Evolutionary conservation across 2,329 filamentous ascomycete species (phyloP), one percentile per base, ranked within the genome.

Genomic region (Botrytis squamosa): DNA sequence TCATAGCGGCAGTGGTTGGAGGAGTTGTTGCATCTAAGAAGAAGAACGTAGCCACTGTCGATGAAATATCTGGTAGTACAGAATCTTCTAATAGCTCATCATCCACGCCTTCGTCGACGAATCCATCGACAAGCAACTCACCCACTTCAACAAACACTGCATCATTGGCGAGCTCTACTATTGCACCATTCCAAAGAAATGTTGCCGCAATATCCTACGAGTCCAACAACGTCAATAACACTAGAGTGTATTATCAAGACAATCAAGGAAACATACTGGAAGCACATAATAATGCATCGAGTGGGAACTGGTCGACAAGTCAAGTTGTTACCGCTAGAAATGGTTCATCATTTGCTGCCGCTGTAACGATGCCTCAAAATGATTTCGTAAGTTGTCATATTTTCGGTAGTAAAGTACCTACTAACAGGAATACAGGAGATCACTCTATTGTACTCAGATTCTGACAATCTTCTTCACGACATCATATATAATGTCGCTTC

Each of bases 241-340:
- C 75, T 20, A 52, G 67, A 38, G 65, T 77, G 3, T 77, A 77
- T 57, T 77, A 76, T 52, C 75, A 76, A 70, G 68, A 74, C 44
- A 64, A 66, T 42, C 42, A 52, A 18, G 75, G 75, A 3, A 36
- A 62, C 5, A 72, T 77, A 42, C 60, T 76, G 22, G 75, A 75
- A 64, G 69, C 75, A 40, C 55, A 70, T n/a, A 57, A 36, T 16
- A 72, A 63, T 49, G 66, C 71, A 12, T 60, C 64, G 12, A 66
- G 59, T 22, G 44, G 20, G 55, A 75, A 59, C 16, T 76, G 75
- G 75, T 57, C 62, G 22, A 69, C 49, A n/a, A 73, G 29, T 38
- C 2, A 29, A 7, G 46, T 77, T 72, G 73, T 74, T 7, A 71
- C 71, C 55, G 59, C 73, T 14, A 64, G 38, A 25, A 74, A 64